These are phyloP conservation scores for Sherardia arvensis DNA, from an alignment of 257 asterid genomes.

Conservation along the genomic window DNA sequence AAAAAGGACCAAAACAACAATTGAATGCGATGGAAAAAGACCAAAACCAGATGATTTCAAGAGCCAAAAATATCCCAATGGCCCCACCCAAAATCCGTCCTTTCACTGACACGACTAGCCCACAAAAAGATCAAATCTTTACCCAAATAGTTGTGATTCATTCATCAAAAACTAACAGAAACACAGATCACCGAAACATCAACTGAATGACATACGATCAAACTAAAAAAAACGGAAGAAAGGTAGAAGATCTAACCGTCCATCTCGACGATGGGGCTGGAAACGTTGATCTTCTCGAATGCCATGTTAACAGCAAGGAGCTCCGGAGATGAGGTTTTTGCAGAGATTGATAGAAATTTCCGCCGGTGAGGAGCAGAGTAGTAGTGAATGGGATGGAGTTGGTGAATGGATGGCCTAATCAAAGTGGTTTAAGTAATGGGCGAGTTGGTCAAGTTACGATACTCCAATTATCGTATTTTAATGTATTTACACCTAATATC, in stretches of 20 bases:
- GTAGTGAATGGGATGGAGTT: neutral
- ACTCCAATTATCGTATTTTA: neutral
- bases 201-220: too few relatives aligned
- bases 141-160: neutral
- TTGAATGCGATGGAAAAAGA: neutral
- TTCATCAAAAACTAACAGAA: neutral
- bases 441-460: slow-evolving; percentile 5
- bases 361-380: slow-evolving; percentile 4
- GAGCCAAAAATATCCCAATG: slow-evolving; percentile 3
- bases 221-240: neutral
- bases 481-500: neutral
- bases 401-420: neutral
- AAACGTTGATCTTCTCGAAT: slow-evolving; percentile 82
- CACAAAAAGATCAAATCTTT: neutral
- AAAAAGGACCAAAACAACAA: neutral
- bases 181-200: neutral
- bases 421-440: neutral
- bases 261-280: slow-evolving; percentile 97
- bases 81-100: neutral
- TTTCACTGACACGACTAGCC: neutral
- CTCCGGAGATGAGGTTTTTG: neutral
- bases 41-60: neutral
- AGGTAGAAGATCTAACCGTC: slow-evolving; percentile 64
- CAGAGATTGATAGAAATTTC: neutral
- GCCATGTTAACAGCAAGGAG: slow-evolving; percentile 32